A percentile compares a stretch with the other conserved stretches of the same genome.
Conservation (phyloP, 2,329 filamentous ascomycete genomes). For the Monosporascus ibericus region DNA sequence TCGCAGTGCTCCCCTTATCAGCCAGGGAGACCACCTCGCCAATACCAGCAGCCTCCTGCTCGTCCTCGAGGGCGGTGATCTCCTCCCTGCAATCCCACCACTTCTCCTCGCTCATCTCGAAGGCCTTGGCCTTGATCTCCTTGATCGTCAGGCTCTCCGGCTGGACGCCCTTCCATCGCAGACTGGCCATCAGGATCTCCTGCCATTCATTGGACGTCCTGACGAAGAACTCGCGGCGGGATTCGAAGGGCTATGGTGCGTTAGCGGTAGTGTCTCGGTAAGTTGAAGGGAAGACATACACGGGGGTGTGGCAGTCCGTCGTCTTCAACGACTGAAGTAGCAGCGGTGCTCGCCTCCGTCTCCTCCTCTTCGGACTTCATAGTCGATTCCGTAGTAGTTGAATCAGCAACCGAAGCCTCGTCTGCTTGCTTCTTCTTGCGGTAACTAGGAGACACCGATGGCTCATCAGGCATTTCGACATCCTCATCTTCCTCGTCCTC, state of each 20-base stretch:
- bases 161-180: conserved; percentile 62
- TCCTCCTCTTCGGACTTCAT: conserved; percentile 37
- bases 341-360: conserved; percentile 36
- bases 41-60: conserved; percentile 92
- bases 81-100: conserved; percentile 99
- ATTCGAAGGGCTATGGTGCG: conserved; percentile 70
- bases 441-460: conserved; percentile 47
- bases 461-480: conserved; percentile 46
- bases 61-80: conserved; percentile 84
- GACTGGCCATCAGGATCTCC: conserved; percentile 69
- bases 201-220: conserved; percentile 90
- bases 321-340: conserved; percentile 46
- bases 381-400: conserved; percentile 27
- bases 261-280: conserved; percentile 4
- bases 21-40: conserved; percentile 87
- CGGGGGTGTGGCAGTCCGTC: conserved; percentile 70
- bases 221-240: conserved; percentile 83
- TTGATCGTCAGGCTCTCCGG: conserved; percentile 70
- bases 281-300: conserved; percentile 29
- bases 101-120: conserved; percentile 87
- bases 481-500: conserved; percentile 58
- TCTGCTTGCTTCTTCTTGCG: conserved; percentile 47
- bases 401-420: conserved; percentile 34
- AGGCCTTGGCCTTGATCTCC: conserved; percentile 87
- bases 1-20: conserved; percentile 57